Base-by-base conservation (phyloP, 2,329 filamentous ascomycete species). In the Sporothrix phasma region DNA sequence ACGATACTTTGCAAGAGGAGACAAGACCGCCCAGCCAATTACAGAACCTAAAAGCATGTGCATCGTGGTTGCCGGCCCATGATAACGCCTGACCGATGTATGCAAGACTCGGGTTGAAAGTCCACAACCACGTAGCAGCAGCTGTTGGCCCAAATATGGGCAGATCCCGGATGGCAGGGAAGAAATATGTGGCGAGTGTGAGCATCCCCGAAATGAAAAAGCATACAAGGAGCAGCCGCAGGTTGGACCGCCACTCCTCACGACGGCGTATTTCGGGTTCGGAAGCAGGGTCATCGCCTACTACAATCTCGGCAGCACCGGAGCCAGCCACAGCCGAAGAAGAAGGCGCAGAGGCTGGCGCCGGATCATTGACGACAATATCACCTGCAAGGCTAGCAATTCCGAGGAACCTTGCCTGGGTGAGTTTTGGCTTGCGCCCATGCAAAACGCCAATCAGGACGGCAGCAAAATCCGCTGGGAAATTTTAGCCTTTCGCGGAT, bases 71-170 rank as follows among this genome's bases (percentile, higher is more conserved):
- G 91, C 88, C 3, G 93, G 90, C 94, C 94, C 94, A 99, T 99
- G 71, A 99, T 97, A 67, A 99, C 95, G 11, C 94, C 76, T 99
- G 94, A 0, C 94, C 94, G 29, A 97, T 86, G 73, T 99, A 99
- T 2, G 94, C 94, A n/a, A 96, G 88, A 53, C 92, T 97, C 0
- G 94, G 94, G 69, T 99, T 99, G 6, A 99, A 79, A 0, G 90
- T 94, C 94, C 94, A 99, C 0, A 97, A 82, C 93, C 93, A 99
- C 1, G 84, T 84, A 1, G 83, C 77, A 0, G 92, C 92, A 6
- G 95, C 83, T 1, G 82, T 76, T 0, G 82, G 76, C 0, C 94
- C 94, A 69, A 97, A 90, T 29, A 99, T 79, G 0, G 94, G 94
- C n/a, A 99, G 79, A 68, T 90, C 88, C 63, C 92, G 88, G 22